Evolutionary conservation across 129 eudicot genomes (phyloP).

Genomic region (Flaveria trinervia): DNA sequence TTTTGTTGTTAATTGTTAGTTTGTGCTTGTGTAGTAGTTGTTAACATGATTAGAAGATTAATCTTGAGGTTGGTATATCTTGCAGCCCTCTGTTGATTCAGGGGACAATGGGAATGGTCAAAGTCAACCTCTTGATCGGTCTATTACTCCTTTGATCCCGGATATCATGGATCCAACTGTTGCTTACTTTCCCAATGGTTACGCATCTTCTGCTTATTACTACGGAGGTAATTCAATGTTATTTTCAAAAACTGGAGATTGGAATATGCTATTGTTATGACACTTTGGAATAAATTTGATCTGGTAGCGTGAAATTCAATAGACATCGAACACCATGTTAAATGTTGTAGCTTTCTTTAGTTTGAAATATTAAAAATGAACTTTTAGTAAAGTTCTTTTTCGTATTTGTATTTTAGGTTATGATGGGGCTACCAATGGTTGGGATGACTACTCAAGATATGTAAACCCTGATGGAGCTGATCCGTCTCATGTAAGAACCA

Average conservation of each 20-base stretch:
- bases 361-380: not conserved
- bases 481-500: slow-evolving; percentile 49
- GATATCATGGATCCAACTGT: slow-evolving; percentile 58
- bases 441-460: slow-evolving; percentile 73
- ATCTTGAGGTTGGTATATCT: not conserved
- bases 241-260: not conserved
- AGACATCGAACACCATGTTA: not conserved
- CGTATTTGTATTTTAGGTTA: slow-evolving; percentile 38
- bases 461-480: slow-evolving; percentile 67
- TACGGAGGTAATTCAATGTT: slow-evolving; percentile 44
- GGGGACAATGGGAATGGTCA: slow-evolving; percentile 43
- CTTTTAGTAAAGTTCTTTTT: not conserved
- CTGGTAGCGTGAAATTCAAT: not conserved
- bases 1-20: too few species aligned
- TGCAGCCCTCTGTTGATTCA: slow-evolving; percentile 34
- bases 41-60: not conserved
- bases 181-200: slow-evolving; percentile 53
- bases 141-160: slow-evolving; percentile 52
- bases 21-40: not conserved
- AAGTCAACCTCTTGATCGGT: slow-evolving; percentile 49
- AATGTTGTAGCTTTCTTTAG: not conserved
- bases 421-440: slow-evolving; percentile 58
- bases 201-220: slow-evolving; percentile 55
- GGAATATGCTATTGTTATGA: not conserved
- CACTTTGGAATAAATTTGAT: not conserved